Conservation (phyloP, 2,329 filamentous ascomycete species). For the Diaporthe nobilis region DNA sequence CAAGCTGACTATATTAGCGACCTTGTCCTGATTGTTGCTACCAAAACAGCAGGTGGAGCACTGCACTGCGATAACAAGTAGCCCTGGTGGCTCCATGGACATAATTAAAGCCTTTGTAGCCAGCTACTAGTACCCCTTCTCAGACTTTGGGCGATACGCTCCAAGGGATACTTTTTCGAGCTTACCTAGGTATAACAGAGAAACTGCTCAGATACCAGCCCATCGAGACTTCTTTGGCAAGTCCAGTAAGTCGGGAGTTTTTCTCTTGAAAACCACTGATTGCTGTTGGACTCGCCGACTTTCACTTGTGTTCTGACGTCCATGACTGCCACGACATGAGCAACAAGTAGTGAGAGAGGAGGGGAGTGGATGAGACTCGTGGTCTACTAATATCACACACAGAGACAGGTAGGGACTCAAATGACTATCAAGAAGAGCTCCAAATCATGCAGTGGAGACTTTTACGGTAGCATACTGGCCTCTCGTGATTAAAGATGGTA, state of each 20-base stretch:
- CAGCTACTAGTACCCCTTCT: background rate
- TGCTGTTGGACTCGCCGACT: background rate
- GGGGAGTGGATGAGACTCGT: too few relatives aligned
- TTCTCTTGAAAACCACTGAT: background rate
- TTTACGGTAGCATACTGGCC: background rate
- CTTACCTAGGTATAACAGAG: background rate
- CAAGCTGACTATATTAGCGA: background rate
- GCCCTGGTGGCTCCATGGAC: background rate
- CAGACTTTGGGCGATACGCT: background rate
- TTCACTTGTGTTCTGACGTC: background rate
- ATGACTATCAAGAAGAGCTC: too few relatives aligned
- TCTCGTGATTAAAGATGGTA: background rate
- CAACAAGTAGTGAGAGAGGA: background rate
- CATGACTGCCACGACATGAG: background rate
- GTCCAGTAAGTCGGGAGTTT: background rate
- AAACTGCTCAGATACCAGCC: background rate
- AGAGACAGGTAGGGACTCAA: too few relatives aligned
- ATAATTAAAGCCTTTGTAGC: background rate
- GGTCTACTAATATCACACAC: too few relatives aligned
- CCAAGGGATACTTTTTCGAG: background rate
- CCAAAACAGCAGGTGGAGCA: background rate
- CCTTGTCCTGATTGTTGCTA: background rate
- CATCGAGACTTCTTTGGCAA: background rate
- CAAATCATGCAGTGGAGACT: background rate
- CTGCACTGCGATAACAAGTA: background rate